Conservation (phyloP, 495 filamentous ascomycete genomes). For the Penicillium ochrochloron region DNA sequence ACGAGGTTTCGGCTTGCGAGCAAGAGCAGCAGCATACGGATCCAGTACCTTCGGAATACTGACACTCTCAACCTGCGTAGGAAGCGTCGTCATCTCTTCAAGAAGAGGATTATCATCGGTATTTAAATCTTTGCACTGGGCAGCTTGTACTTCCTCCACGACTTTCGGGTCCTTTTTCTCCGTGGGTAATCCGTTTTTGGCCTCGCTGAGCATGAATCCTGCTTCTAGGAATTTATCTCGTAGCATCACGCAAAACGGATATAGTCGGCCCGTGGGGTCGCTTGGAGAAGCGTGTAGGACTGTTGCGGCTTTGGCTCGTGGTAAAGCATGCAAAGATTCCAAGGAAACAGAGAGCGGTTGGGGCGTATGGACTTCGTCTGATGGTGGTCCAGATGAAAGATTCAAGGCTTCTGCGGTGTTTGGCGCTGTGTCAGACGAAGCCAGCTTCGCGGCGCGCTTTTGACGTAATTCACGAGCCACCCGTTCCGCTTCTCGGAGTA, state of each 20-base stretch:
- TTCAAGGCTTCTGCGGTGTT: not conserved
- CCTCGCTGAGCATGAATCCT: conserved; percentile 63
- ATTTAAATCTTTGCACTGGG: conserved; percentile 3
- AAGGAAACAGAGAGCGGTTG: conserved; percentile 39
- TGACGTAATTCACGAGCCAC: conserved; percentile 10
- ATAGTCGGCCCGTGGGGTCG: conserved; percentile 60
- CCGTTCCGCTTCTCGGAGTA: conserved; percentile 48
- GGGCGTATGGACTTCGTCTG: not conserved
- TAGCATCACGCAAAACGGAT: conserved; percentile 66
- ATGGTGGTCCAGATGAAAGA: not conserved
- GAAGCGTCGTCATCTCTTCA: not conserved
- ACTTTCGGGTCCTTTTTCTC: not conserved
- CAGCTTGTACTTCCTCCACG: not conserved
- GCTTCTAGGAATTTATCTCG: conserved; percentile 63
- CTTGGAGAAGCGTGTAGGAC: conserved; percentile 60
- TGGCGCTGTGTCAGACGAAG: not conserved
- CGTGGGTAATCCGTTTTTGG: conserved; percentile 19
- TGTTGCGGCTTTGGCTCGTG: conserved; percentile 43
- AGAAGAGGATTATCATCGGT: conserved; percentile 6
- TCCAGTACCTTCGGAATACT: not conserved
- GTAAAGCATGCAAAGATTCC: conserved; percentile 44
- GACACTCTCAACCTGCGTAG: not conserved
- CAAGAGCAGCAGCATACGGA: conserved; percentile 17
- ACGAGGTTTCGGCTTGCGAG: conserved; percentile 43
- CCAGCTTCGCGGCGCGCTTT: not conserved